Conservation (phyloP, 441 rosid species). For the Flueggea neowawraea region DNA sequence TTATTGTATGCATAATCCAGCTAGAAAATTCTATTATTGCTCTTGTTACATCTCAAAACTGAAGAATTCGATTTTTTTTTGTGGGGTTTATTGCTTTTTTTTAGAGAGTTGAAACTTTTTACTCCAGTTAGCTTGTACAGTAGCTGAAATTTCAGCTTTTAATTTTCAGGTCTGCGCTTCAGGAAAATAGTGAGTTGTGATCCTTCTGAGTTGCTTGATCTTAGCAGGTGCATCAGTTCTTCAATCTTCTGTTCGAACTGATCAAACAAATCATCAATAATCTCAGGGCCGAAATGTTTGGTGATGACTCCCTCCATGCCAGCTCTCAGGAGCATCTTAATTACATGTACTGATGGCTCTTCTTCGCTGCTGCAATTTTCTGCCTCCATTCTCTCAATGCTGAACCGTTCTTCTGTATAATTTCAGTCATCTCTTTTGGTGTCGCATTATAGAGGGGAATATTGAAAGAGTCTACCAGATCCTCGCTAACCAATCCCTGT, state of each 20-base stretch:
- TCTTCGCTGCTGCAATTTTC: neutral
- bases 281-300: slow-evolving; percentile 20
- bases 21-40: no score
- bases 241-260: slow-evolving; percentile 6
- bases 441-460: slow-evolving; percentile 26
- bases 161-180: no score
- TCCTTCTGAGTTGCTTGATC: neutral
- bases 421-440: slow-evolving; percentile 21
- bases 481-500: slow-evolving; percentile 35
- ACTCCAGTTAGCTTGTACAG: no score
- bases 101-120: no score
- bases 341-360: neutral
- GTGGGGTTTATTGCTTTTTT: no score
- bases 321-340: slow-evolving; percentile 5
- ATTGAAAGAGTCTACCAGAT: slow-evolving; percentile 35
- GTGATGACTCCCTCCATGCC: slow-evolving; percentile 19
- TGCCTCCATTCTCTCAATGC: slow-evolving; percentile 29
- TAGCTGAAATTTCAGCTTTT: no score
- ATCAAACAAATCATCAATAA: slow-evolving; percentile 17
- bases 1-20: no score
- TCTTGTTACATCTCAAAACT: no score
- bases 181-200: slow-evolving; percentile 16
- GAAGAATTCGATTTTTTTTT: no score
- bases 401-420: slow-evolving; percentile 23
- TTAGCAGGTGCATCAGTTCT: neutral